These are phyloP conservation scores for Entonaema liquescens DNA, from an alignment of 495 filamentous ascomycete genomes.

Conservation along the genomic window DNA sequence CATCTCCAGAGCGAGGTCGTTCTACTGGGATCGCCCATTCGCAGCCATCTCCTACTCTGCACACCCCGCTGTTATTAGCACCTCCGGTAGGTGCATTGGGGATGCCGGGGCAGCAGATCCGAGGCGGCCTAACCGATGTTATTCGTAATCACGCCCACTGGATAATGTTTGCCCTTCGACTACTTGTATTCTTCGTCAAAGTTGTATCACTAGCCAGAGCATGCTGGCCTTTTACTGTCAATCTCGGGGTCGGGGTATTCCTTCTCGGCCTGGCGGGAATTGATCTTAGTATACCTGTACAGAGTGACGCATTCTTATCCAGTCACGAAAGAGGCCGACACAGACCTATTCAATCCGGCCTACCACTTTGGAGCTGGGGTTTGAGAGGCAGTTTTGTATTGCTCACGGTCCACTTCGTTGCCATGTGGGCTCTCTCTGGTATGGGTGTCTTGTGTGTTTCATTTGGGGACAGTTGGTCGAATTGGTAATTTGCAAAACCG, in stretches of 20 bases:
- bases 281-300: slow-evolving; percentile 47
- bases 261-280: slow-evolving; percentile 51
- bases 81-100: slow-evolving; percentile 59
- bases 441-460: slow-evolving; percentile 51
- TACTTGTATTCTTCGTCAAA: slow-evolving; percentile 52
- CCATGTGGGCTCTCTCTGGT: slow-evolving; percentile 49
- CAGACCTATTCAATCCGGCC: slow-evolving; percentile 14
- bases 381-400: slow-evolving; percentile 51
- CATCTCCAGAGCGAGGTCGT: slow-evolving; percentile 26
- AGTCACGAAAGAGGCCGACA: slow-evolving; percentile 20
- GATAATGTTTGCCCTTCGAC: slow-evolving; percentile 41
- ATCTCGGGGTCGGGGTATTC: slow-evolving; percentile 44
- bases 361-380: slow-evolving; percentile 43
- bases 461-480: slow-evolving; percentile 46
- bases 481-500: slow-evolving; percentile 40
- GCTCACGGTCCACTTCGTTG: slow-evolving; percentile 50
- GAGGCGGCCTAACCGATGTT: slow-evolving; percentile 41
- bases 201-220: slow-evolving; percentile 50
- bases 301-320: slow-evolving; percentile 11
- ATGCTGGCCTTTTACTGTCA: slow-evolving; percentile 58
- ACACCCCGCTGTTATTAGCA: slow-evolving; percentile 65
- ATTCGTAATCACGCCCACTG: slow-evolving; percentile 30
- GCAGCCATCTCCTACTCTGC: slow-evolving; percentile 47
- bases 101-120: slow-evolving; percentile 48
- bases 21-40: slow-evolving; percentile 34